These are phyloP conservation scores for Eucalyptus marginata DNA, from an alignment of 345 rosid genomes.

Conservation along the genomic window DNA sequence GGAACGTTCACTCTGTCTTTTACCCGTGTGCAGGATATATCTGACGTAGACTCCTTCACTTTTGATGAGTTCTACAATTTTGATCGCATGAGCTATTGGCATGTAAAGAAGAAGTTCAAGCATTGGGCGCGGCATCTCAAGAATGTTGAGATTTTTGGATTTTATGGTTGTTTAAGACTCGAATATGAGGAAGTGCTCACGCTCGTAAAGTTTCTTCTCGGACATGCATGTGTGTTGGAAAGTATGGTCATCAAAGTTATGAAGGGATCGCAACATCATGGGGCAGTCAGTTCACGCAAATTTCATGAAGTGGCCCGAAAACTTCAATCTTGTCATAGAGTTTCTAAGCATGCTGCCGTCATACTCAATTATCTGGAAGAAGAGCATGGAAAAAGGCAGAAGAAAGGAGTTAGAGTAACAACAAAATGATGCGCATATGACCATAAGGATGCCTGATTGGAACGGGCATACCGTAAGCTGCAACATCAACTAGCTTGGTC, in stretches of 20 bases:
- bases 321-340: background rate
- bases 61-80: background rate
- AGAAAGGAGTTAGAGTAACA: background rate
- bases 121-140: accelerated
- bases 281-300: background rate
- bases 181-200: background rate
- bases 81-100: background rate
- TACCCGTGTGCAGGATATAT: background rate
- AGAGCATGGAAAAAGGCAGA: background rate
- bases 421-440: background rate
- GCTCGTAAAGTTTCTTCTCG: background rate
- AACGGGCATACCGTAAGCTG: background rate
- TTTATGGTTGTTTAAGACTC: background rate
- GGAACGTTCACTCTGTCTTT: background rate
- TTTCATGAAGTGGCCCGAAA: background rate
- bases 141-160: background rate
- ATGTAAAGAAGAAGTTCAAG: background rate
- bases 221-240: background rate
- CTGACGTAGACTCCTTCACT: background rate
- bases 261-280: background rate
- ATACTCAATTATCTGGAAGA: background rate
- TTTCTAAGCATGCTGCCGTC: background rate
- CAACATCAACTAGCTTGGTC: background rate
- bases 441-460: background rate
- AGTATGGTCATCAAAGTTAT: background rate